A percentile compares a stretch with the other conserved stretches of the same genome.
phyloP scores from a whole-genome alignment of 148 eudicot species.

The Simmondsia chinensis region DNA sequence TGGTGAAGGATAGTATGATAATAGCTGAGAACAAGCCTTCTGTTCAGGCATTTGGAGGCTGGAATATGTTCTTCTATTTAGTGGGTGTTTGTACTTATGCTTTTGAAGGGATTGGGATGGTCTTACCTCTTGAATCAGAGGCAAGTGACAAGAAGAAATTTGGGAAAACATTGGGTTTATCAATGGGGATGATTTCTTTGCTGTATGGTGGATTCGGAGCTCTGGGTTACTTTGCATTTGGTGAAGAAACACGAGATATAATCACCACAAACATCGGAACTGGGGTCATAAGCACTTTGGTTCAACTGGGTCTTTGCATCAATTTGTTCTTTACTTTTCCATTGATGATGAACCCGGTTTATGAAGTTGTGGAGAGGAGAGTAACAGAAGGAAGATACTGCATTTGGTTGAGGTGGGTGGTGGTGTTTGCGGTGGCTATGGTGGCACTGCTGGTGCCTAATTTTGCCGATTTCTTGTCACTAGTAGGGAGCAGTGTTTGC shows the following conservation, averaged over 20 bases:
- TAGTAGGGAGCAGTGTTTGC: conserved; percentile 86
- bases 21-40: conserved; percentile 19
- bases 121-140: conserved; percentile 62
- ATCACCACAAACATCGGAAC: conserved; percentile 64
- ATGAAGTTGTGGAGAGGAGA: conserved; percentile 71
- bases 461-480: conserved; percentile 76
- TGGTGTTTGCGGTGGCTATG: conserved; percentile 42
- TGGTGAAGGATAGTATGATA: conserved; percentile 36
- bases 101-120: conserved; percentile 81
- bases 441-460: conserved; percentile 71
- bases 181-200: conserved; percentile 51
- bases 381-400: conserved; percentile 44
- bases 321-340: conserved; percentile 69
- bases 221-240: conserved; percentile 73
- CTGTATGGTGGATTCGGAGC: conserved; percentile 54
- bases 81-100: conserved; percentile 71
- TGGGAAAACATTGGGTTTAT: conserved; percentile 34
- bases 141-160: conserved; percentile 41
- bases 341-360: conserved; percentile 88
- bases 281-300: conserved; percentile 45
- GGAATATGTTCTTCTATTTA: conserved; percentile 43
- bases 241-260: conserved; percentile 56
- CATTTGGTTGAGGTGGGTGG: conserved; percentile 64
- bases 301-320: conserved; percentile 58
- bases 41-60: conserved; percentile 40